Evolutionary conservation across 257 asterid genomes (phyloP).

Genomic region (Petunia axillaris): DNA sequence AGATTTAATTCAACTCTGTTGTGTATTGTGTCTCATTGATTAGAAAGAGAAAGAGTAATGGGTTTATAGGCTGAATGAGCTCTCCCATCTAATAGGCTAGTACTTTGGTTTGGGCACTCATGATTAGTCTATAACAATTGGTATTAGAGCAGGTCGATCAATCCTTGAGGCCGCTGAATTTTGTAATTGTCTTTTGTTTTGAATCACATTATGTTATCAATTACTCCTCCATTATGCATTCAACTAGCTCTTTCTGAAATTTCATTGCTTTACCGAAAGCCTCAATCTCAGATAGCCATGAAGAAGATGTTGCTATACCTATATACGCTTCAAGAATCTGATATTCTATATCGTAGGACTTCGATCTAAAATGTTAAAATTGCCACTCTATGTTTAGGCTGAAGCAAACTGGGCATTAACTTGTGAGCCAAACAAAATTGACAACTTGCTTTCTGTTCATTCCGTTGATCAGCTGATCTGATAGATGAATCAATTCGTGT

Average conservation of each 20-base stretch:
- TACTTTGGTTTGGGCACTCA: no score
- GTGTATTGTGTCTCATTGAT: no score
- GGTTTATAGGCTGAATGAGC: no score
- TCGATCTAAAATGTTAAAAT: not conserved
- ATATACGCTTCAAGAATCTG: not conserved
- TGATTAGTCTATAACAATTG: no score
- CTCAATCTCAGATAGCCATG: not conserved
- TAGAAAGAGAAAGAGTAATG: no score
- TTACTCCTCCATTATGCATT: not conserved
- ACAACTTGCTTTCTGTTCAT: not conserved
- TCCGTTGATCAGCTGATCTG: no score
- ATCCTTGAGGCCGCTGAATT: not conserved
- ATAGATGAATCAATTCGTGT: no score
- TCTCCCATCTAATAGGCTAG: no score
- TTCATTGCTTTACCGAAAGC: not conserved
- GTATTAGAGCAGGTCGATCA: no score
- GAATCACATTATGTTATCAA: not conserved
- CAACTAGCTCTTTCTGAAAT: not conserved
- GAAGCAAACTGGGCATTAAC: not conserved
- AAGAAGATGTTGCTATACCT: conserved; percentile 16
- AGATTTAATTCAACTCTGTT: not conserved
- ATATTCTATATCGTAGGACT: not conserved
- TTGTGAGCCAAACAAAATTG: not conserved
- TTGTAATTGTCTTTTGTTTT: not conserved
- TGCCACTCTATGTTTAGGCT: not conserved